A percentile compares a stretch with the other conserved stretches of the same genome.
Evolutionary conservation across 2,329 filamentous ascomycete genomes (phyloP).

Genomic region (Verticillium klebahnii): DNA sequence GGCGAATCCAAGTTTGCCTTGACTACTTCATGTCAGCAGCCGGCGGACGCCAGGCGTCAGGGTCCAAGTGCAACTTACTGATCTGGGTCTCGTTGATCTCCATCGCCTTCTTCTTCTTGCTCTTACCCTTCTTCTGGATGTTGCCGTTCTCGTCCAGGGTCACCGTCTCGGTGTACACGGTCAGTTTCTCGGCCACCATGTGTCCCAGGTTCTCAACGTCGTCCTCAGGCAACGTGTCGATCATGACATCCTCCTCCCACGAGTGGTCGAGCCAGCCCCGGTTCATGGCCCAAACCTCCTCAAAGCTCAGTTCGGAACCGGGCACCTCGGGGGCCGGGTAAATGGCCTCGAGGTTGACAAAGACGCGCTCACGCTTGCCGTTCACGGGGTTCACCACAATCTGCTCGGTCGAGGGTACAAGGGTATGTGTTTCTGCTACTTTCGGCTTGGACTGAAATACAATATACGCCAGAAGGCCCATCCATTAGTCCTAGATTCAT

Average conservation of each 20-base stretch:
- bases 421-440: conserved; percentile 60
- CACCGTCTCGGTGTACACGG: conserved; percentile 37
- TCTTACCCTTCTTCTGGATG: conserved; percentile 38
- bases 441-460: conserved; percentile 44
- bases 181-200: conserved; percentile 30
- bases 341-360: conserved; percentile 78
- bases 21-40: conserved; percentile 49
- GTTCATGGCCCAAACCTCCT: conserved; percentile 78
- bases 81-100: conserved; percentile 92
- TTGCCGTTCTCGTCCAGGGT: conserved; percentile 58
- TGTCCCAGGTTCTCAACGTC: conserved; percentile 15
- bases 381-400: conserved; percentile 77
- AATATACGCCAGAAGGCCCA: conserved; percentile 38
- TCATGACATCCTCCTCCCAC: conserved; percentile 43
- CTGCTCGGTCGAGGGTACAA: conserved; percentile 70
- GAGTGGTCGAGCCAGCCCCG: conserved; percentile 62
- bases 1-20: conserved; percentile 92
- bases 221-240: conserved; percentile 5
- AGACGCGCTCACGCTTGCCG: conserved; percentile 80
- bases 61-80: conserved; percentile 51
- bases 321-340: conserved; percentile 73
- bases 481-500: conserved; percentile 94
- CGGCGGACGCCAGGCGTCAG: not conserved
- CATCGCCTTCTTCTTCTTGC: conserved; percentile 72
- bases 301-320: conserved; percentile 78